These are phyloP conservation scores for Wilhelminamyces savonicus DNA, from an alignment of 805 yeast species.

Conservation along the genomic window DNA sequence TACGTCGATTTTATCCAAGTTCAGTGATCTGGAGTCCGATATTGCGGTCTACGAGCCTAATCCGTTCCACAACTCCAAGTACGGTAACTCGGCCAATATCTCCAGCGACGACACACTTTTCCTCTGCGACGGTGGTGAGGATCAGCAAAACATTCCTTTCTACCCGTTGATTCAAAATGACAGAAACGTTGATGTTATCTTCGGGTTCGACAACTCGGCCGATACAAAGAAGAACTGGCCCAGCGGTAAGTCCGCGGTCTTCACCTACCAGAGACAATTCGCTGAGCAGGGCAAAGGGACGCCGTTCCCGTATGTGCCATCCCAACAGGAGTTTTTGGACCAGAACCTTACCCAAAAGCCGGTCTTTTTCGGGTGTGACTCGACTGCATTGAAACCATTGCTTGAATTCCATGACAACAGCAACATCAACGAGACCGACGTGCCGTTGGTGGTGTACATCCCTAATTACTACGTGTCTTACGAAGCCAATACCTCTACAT, in stretches of 20 bases:
- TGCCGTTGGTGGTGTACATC: conserved; percentile 16
- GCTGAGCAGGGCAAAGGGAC: conserved; percentile 10
- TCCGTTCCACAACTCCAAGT: conserved; percentile 24
- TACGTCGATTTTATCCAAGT: conserved; percentile 14
- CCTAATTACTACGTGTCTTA: conserved; percentile 11
- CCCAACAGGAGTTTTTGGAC: conserved; percentile 3
- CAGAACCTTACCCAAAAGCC: conserved; percentile 4
- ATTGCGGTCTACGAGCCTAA: conserved; percentile 36
- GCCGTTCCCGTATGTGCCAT: conserved; percentile 11
- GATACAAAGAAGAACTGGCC: conserved; percentile 36
- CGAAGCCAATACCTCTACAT: conserved; percentile 16
- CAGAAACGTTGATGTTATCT: conserved; percentile 33
- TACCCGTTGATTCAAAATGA: conserved; percentile 33
- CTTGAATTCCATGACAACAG: conserved; percentile 5
- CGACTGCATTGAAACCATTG: conserved; percentile 4
- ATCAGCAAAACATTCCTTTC: conserved; percentile 35
- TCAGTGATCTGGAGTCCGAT: conserved; percentile 23
- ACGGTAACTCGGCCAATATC: conserved; percentile 12
- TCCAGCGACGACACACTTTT: conserved; percentile 23
- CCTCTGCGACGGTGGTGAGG: conserved; percentile 40
- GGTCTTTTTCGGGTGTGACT: conserved; percentile 11
- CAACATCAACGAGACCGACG: conserved; percentile 7
- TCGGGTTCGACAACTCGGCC: conserved; percentile 38
- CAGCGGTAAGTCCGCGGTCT: conserved; percentile 33
- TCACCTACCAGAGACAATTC: conserved; percentile 26